Evolutionary conservation across 192 early-diverging fungal genomes (phyloP).

Genomic region (Entomortierella parvispora): DNA sequence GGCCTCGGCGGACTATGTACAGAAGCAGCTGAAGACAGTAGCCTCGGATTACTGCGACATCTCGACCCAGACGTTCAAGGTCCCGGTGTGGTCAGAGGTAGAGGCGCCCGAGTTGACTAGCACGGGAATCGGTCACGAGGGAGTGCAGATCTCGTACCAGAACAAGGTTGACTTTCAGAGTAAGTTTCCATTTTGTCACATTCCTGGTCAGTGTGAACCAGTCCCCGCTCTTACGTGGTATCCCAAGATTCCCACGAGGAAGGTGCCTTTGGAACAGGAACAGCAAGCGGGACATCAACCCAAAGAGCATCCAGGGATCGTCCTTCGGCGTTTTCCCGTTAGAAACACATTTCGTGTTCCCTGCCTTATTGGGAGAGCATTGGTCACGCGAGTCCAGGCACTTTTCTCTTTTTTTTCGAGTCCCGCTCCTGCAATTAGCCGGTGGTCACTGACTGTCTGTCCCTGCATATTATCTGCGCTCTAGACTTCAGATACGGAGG

Average conservation of each 20-base stretch:
- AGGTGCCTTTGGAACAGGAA: too few species aligned
- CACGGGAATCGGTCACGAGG: conserved; percentile 19
- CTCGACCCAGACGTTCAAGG: conserved; percentile 59
- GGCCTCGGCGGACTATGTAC: conserved; percentile 69
- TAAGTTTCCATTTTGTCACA: conserved; percentile 17
- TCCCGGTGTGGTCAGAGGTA: conserved; percentile 56
- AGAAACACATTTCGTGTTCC: too few species aligned
- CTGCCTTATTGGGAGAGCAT: too few species aligned
- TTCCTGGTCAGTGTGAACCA: not conserved
- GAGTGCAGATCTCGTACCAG: conserved; percentile 38
- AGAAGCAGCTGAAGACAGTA: conserved; percentile 59
- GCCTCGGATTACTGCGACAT: conserved; percentile 52
- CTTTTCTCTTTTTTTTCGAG: not conserved
- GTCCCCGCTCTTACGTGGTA: not conserved
- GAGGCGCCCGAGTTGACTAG: conserved; percentile 46
- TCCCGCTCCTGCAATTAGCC: not conserved
- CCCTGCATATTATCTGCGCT: not conserved
- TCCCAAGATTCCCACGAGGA: too few species aligned
- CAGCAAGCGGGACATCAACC: too few species aligned
- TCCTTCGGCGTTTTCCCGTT: too few species aligned
- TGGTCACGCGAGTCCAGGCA: too few species aligned
- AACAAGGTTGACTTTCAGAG: conserved; percentile 60
- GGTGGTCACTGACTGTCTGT: not conserved
- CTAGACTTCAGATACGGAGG: conserved; percentile 70
- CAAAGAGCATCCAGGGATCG: too few species aligned